Base-by-base conservation (phyloP, 2,329 filamentous ascomycete species). In the Fusarium sp. region DNA sequence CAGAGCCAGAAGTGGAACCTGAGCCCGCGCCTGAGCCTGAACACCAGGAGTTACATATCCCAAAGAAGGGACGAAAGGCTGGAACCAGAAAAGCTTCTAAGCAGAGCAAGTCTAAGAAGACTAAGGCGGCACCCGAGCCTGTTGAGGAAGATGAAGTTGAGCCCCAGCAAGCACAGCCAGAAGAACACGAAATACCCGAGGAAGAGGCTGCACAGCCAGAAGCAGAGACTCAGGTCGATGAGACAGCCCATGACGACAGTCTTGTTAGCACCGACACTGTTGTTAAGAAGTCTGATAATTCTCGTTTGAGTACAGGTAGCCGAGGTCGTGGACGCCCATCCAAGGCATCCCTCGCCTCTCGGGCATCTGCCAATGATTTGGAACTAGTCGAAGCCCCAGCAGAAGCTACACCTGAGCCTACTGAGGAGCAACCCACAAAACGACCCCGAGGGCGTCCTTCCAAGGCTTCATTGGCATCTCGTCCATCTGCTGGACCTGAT, bases 1-100 rank as follows among this genome's bases (percentile, higher is more conserved):
- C 53, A 22, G 64, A 52, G 66, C 77, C 38, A 20, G 63, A 71
- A 17, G 33, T 20, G 3, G 63, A 67, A 27, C 35, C 22, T 9
- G 61, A 72, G 31, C 53, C 57, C 2, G 44, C 47, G 65, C 77
- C 54, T 1, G 65, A 74, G n/a, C 54, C 59, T 15, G 60, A 75
- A 22, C 44, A 52, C 13, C 83, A 86, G 44, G 75, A 81, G n/a
- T 72, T 87, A 0, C 79, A 82, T 8, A 81, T 86, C 15, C 83
- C 86, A 7, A 89, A 89, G 79, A 89, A 88, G 76, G 86, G 85
- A 31, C 85, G 86, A 53, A 89, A 89, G 73, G 77, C 85, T 5
- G 84, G 80, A n/a, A 80, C 83, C 7, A 84, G 84, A 47, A 90
- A 89, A 71, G 83, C 73, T 1, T 87, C 87, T 0, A 89, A 88